phyloP scores from a whole-genome alignment of 2,329 filamentous ascomycete species.

The Penicillium sp. region DNA sequence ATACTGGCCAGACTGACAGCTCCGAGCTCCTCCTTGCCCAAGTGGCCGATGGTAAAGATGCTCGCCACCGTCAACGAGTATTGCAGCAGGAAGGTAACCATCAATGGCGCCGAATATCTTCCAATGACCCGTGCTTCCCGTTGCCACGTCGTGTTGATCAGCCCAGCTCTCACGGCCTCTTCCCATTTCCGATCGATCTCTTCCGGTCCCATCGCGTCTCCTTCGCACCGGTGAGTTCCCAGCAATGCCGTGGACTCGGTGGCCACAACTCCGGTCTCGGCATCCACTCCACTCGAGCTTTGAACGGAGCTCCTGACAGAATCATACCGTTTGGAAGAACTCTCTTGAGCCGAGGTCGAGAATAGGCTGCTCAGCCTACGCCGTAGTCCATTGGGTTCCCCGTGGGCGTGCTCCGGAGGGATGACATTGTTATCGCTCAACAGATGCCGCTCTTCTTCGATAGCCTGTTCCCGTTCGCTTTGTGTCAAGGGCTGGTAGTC shows the following conservation, averaged over 20 bases:
- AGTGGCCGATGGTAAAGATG: constrained; percentile 73
- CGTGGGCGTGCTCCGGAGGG: constrained; percentile 48
- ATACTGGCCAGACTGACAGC: constrained; percentile 70
- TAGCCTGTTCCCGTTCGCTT: constrained; percentile 53
- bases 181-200: constrained; percentile 75
- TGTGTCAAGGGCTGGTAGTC: constrained; percentile 50
- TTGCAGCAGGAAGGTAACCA: constrained; percentile 73
- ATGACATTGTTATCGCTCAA: constrained; percentile 61
- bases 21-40: constrained; percentile 69
- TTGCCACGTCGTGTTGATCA: constrained; percentile 87
- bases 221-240: constrained; percentile 44
- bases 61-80: constrained; percentile 81
- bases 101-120: constrained; percentile 67
- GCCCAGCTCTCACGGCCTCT: constrained; percentile 74
- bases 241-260: constrained; percentile 53
- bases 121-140: constrained; percentile 80
- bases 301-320: not conserved
- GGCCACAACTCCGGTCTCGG: constrained; percentile 9
- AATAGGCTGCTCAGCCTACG: constrained; percentile 27
- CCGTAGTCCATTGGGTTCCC: constrained; percentile 18
- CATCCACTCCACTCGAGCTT: constrained; percentile 7
- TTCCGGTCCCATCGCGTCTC: constrained; percentile 49
- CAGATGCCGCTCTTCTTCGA: constrained; percentile 58
- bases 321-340: constrained; percentile 11
- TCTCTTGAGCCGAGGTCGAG: constrained; percentile 15